Percentiles rank a stretch among this genome's conserved stretches.
Evolutionary conservation across 257 asterid genomes (phyloP).

Genomic region (Capsicum pubescens): DNA sequence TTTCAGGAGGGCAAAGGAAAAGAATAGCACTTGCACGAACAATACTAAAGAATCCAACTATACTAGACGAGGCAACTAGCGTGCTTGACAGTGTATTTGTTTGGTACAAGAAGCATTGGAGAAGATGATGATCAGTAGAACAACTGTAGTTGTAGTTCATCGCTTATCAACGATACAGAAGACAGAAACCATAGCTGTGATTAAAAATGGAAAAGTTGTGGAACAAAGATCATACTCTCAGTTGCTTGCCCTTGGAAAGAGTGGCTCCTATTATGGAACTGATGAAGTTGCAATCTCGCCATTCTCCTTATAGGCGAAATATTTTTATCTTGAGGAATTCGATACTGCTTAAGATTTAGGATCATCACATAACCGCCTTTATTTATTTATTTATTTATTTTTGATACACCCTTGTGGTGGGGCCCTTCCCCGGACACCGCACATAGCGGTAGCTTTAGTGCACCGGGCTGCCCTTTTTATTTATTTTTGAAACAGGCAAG

Average conservation of each 20-base stretch:
- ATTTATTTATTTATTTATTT: background rate
- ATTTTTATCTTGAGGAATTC: background rate
- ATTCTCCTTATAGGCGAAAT: constrained; percentile 30
- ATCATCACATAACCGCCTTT: background rate
- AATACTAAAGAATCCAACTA: constrained; percentile 65
- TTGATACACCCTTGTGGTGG: too few species aligned
- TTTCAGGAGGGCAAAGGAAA: constrained; percentile 81
- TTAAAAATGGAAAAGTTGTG: constrained; percentile 62
- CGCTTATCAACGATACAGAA: constrained; percentile 63
- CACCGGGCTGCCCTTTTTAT: too few species aligned
- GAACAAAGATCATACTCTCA: constrained; percentile 67
- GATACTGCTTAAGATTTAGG: background rate
- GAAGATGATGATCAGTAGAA: constrained; percentile 61
- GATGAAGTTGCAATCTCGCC: constrained; percentile 50
- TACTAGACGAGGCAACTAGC: constrained; percentile 31
- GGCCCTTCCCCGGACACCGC: too few species aligned
- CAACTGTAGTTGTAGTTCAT: constrained; percentile 68
- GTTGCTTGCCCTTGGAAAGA: constrained; percentile 46
- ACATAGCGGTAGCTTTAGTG: too few species aligned
- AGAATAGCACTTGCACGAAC: constrained; percentile 62
- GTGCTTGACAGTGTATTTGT: constrained; percentile 53
- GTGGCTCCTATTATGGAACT: constrained; percentile 58
- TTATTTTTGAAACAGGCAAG: too few species aligned
- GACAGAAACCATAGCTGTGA: constrained; percentile 63
- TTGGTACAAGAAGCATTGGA: constrained; percentile 70